Evolutionary conservation across 2,329 filamentous ascomycete species (phyloP).

Genomic region (Xylogone sp.): DNA sequence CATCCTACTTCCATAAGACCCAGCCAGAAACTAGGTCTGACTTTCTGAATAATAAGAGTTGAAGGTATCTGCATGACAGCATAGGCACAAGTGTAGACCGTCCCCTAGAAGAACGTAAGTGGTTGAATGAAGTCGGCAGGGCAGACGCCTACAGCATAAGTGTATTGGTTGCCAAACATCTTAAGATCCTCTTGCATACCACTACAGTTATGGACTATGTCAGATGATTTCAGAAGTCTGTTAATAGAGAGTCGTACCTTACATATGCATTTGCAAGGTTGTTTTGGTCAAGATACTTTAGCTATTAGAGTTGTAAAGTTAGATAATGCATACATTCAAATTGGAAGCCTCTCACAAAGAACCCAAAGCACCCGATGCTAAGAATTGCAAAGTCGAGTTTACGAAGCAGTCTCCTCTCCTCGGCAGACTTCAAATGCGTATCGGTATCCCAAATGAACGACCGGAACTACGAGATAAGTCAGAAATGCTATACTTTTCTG

Average conservation of each 20-base stretch:
- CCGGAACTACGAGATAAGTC: slow-evolving; percentile 53
- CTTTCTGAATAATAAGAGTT: slow-evolving; percentile 9
- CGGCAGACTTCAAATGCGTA: slow-evolving; percentile 56
- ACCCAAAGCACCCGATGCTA: slow-evolving; percentile 38
- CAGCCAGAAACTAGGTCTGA: slow-evolving; percentile 8
- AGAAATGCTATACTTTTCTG: slow-evolving; percentile 64
- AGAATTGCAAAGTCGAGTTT: slow-evolving; percentile 32
- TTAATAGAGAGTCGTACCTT: slow-evolving; percentile 14
- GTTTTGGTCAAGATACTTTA: slow-evolving; percentile 39
- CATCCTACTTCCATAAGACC: slow-evolving; percentile 9
- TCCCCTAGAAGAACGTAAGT: neutral
- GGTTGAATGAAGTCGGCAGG: neutral
- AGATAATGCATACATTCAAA: neutral
- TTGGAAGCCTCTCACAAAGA: slow-evolving; percentile 11
- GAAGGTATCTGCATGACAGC: slow-evolving; percentile 10
- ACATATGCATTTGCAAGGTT: slow-evolving; percentile 36
- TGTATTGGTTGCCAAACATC: slow-evolving; percentile 36
- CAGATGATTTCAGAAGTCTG: neutral
- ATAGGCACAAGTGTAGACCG: slow-evolving; percentile 13
- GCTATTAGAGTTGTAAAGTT: slow-evolving; percentile 21
- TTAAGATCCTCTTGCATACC: slow-evolving; percentile 46
- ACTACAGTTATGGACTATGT: slow-evolving; percentile 7
- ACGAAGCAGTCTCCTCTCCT: slow-evolving; percentile 72
- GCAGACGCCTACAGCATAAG: slow-evolving; percentile 1
- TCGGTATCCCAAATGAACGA: slow-evolving; percentile 85